A percentile compares a stretch with the other conserved stretches of the same genome.
phyloP scores from a whole-genome alignment of 2,329 filamentous ascomycete species.

The Tolypocladium ovalisporum region DNA sequence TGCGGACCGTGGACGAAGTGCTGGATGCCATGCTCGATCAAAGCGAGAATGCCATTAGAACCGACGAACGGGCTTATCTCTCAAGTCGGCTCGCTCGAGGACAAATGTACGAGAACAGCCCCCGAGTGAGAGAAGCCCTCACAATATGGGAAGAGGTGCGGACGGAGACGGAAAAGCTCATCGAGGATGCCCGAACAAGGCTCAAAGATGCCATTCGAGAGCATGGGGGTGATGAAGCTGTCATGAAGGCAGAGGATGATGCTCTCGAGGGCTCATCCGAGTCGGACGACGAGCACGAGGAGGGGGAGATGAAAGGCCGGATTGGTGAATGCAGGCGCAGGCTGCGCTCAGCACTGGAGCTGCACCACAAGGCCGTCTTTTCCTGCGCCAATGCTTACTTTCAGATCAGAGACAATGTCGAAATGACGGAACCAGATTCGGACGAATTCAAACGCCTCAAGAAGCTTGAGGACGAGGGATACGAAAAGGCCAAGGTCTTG shows the following conservation, averaged over 20 bases:
- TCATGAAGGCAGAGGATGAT: slow-evolving; percentile 1
- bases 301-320: slow-evolving; percentile 23
- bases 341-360: slow-evolving; percentile 62
- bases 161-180: slow-evolving; percentile 35
- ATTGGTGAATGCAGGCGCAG: slow-evolving; percentile 49
- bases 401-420: slow-evolving; percentile 65
- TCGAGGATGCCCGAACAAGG: slow-evolving; percentile 54
- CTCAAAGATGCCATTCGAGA: slow-evolving; percentile 38
- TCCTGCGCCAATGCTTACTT: slow-evolving; percentile 77
- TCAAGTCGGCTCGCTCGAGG: slow-evolving; percentile 55
- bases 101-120: slow-evolving; percentile 69
- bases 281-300: slow-evolving; percentile 24
- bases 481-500: slow-evolving; percentile 67
- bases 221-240: slow-evolving; percentile 2
- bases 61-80: slow-evolving; percentile 59
- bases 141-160: slow-evolving; percentile 54
- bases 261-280: slow-evolving; percentile 12
- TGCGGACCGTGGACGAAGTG: slow-evolving; percentile 78
- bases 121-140: slow-evolving; percentile 56
- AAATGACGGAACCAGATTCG: slow-evolving; percentile 54
- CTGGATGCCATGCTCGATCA: slow-evolving; percentile 86
- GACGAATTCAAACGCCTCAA: slow-evolving; percentile 57
- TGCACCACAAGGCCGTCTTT: slow-evolving; percentile 74
- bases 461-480: slow-evolving; percentile 58
- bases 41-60: slow-evolving; percentile 54